Percentiles rank a stretch among this genome's conserved stretches.
These are phyloP conservation scores for Asterophora parasitica DNA, from an alignment of 768 basidiomycete species.

Conservation along the genomic window DNA sequence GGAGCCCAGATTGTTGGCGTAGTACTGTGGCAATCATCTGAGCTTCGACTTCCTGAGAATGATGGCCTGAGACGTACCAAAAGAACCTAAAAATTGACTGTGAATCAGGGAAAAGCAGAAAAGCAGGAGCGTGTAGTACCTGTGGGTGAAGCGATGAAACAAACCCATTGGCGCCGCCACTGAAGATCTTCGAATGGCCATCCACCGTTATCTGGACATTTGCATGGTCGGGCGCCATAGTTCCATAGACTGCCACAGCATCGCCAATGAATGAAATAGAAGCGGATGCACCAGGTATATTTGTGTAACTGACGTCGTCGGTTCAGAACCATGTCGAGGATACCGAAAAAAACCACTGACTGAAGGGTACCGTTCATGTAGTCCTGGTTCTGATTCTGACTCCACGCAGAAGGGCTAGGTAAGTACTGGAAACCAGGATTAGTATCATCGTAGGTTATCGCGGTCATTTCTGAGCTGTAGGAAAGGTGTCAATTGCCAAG, in stretches of 20 bases:
- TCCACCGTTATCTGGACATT: conserved; percentile 43
- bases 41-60: conserved; percentile 1
- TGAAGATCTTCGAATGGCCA: conserved; percentile 27
- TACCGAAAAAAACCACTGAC: conserved; percentile 25
- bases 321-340: neutral
- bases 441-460: conserved; percentile 38
- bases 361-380: conserved; percentile 39
- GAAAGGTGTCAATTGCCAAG: conserved; percentile 1
- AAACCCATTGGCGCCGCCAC: conserved; percentile 32
- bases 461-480: conserved; percentile 21
- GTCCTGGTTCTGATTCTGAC: conserved; percentile 19
- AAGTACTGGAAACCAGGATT: conserved; percentile 33
- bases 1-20: conserved; percentile 32
- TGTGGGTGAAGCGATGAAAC: conserved; percentile 27
- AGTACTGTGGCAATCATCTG: conserved; percentile 31
- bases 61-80: conserved; percentile 22
- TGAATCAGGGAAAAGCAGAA: neutral
- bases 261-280: conserved; percentile 43
- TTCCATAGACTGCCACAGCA: conserved; percentile 51
- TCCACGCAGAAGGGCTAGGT: conserved; percentile 35
- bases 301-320: conserved; percentile 31
- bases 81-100: conserved; percentile 22
- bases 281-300: conserved; percentile 34
- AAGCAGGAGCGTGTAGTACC: conserved; percentile 11
- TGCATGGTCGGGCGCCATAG: conserved; percentile 47